These are phyloP conservation scores for Globisporangium viniferum DNA, from an alignment of 352 stramenopile genomes.

Conservation along the genomic window DNA sequence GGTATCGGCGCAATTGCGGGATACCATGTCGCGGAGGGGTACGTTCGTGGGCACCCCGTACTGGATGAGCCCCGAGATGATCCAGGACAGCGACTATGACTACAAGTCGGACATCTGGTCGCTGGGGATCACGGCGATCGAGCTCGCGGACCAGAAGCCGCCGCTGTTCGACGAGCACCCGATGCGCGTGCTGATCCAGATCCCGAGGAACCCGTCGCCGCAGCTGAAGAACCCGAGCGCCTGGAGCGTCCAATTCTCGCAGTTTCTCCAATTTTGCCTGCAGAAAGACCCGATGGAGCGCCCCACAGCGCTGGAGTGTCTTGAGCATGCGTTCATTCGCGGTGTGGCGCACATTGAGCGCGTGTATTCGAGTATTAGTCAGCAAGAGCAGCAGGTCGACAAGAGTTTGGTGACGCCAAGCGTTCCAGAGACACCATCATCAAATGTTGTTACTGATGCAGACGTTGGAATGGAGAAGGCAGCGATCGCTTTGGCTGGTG, in stretches of 20 bases:
- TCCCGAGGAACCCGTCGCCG: slow-evolving; percentile 78
- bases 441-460: background rate
- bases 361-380: slow-evolving; percentile 24
- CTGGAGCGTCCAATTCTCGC: slow-evolving; percentile 77
- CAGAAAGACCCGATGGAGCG: slow-evolving; percentile 66
- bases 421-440: background rate
- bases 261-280: slow-evolving; percentile 87
- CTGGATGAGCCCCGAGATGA: slow-evolving; percentile 95
- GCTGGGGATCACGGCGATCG: slow-evolving; percentile 89
- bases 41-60: slow-evolving; percentile 92
- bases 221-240: slow-evolving; percentile 61
- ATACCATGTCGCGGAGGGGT: slow-evolving; percentile 51
- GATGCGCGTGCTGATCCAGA: slow-evolving; percentile 79
- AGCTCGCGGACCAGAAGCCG: slow-evolving; percentile 89
- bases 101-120: slow-evolving; percentile 91
- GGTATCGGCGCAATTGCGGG: slow-evolving; percentile 61
- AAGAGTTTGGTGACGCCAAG: background rate
- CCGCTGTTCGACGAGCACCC: slow-evolving; percentile 90
- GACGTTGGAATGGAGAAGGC: background rate
- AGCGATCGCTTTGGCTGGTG: background rate
- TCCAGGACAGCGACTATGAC: slow-evolving; percentile 91
- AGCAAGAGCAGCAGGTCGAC: background rate
- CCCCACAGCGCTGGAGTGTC: slow-evolving; percentile 82
- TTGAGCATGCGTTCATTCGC: slow-evolving; percentile 88
- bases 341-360: slow-evolving; percentile 34